These are phyloP conservation scores for Thecaphora frezii DNA, from an alignment of 1,284 basidiomycete genomes.

Conservation along the genomic window DNA sequence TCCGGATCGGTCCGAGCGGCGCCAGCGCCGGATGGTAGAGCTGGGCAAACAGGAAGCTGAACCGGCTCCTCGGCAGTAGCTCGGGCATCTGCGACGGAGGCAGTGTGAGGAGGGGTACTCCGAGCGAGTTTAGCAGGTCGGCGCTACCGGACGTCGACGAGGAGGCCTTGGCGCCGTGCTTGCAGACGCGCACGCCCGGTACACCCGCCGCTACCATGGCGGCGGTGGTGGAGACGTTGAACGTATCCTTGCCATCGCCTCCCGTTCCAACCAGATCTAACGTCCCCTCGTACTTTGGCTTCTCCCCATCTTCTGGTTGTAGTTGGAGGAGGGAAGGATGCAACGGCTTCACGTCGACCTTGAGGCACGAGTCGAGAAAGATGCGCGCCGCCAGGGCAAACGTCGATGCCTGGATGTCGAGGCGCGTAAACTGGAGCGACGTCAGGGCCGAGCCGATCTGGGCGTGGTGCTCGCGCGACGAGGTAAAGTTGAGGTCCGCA, in stretches of 20 bases:
- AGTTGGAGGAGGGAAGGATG: background rate
- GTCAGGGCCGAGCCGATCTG: slow-evolving; percentile 53
- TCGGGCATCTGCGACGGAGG: slow-evolving; percentile 63
- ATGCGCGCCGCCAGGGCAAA: slow-evolving; percentile 42
- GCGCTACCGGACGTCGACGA: slow-evolving; percentile 94
- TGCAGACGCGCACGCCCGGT: slow-evolving; percentile 81
- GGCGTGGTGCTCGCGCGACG: slow-evolving; percentile 44
- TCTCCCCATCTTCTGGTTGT: background rate
- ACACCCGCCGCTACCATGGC: slow-evolving; percentile 92
- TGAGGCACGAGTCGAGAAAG: slow-evolving; percentile 42
- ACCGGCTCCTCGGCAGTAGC: slow-evolving; percentile 63
- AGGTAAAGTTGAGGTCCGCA: slow-evolving; percentile 52
- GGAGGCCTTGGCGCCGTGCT: slow-evolving; percentile 92
- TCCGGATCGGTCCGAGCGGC: slow-evolving; percentile 80
- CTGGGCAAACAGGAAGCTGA: slow-evolving; percentile 89
- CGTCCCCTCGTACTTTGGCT: slow-evolving; percentile 35
- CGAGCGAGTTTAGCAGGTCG: slow-evolving; percentile 83
- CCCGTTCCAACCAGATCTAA: slow-evolving; percentile 70
- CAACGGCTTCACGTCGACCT: slow-evolving; percentile 14
- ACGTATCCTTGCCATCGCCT: slow-evolving; percentile 95
- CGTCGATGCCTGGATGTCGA: slow-evolving; percentile 43
- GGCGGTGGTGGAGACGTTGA: slow-evolving; percentile 95
- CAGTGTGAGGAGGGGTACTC: slow-evolving; percentile 72
- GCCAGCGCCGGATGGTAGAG: slow-evolving; percentile 89
- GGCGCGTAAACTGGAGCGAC: slow-evolving; percentile 46